These are phyloP conservation scores for Grosmannia penicillata DNA, from an alignment of 2,329 filamentous ascomycete species.

Conservation along the genomic window DNA sequence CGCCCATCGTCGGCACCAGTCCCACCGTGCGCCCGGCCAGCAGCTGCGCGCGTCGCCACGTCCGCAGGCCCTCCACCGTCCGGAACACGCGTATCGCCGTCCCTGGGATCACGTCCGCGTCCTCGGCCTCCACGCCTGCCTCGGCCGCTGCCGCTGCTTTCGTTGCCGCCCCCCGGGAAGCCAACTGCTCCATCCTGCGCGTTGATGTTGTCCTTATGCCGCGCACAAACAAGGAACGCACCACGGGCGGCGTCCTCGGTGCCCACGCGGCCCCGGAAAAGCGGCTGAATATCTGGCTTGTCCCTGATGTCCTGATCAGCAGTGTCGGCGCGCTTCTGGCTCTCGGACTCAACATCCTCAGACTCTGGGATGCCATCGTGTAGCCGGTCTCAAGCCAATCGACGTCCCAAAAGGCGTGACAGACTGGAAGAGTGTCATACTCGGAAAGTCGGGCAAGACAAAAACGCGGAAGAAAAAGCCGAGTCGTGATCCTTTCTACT, in stretches of 20 bases:
- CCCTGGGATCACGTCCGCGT: slow-evolving; percentile 33
- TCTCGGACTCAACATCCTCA: no score
- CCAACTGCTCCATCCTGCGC: not conserved
- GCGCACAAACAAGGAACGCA: no score
- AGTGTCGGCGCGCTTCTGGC: no score
- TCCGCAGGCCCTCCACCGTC: slow-evolving; percentile 54
- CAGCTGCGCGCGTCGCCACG: slow-evolving; percentile 52
- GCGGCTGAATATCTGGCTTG: no score
- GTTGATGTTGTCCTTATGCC: not conserved
- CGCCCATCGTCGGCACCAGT: slow-evolving; percentile 94
- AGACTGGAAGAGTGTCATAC: no score
- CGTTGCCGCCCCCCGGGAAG: no score
- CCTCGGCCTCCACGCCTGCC: slow-evolving; percentile 15
- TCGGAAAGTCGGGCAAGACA: not conserved
- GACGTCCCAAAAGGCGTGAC: no score
- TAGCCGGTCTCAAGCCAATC: no score
- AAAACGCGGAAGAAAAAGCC: not conserved
- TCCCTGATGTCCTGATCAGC: no score
- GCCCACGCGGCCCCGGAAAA: no score
- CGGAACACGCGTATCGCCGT: slow-evolving; percentile 59
- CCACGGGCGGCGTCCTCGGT: no score
- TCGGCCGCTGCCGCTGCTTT: not conserved
- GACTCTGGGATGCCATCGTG: no score
- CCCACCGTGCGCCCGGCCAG: slow-evolving; percentile 59
- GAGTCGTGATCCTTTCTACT: slow-evolving; percentile 7